Conservation (phyloP, 2,329 filamentous ascomycete genomes). For the Trichophyton schoenleinii region DNA sequence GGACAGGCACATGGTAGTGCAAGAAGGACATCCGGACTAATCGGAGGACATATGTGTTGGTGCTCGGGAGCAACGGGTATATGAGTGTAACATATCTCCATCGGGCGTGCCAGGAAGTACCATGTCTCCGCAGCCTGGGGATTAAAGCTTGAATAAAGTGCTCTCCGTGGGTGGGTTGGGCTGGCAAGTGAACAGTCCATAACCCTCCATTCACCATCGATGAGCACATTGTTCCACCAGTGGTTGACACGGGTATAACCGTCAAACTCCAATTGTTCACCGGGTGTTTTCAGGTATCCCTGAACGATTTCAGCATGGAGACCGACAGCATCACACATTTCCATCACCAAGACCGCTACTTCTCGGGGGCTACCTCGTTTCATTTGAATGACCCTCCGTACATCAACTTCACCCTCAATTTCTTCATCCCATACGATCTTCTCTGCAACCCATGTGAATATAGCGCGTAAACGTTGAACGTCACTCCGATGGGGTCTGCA, state of each 20-base stretch:
- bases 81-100: constrained; percentile 90
- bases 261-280: constrained; percentile 67
- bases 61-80: constrained; percentile 76
- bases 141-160: constrained; percentile 60
- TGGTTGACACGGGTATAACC: constrained; percentile 82
- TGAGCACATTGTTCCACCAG: constrained; percentile 91
- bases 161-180: constrained; percentile 73
- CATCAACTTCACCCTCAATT: constrained; percentile 64
- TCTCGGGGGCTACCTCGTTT: constrained; percentile 80
- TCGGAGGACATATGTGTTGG: constrained; percentile 82
- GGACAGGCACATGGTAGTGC: constrained; percentile 78
- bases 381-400: constrained; percentile 67
- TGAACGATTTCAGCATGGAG: constrained; percentile 76
- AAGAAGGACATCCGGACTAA: constrained; percentile 73
- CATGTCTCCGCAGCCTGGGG: constrained; percentile 65
- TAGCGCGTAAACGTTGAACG: constrained; percentile 80
- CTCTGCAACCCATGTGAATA: constrained; percentile 96
- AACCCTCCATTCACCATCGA: constrained; percentile 92
- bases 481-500: constrained; percentile 91
- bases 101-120: constrained; percentile 86
- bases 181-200: constrained; percentile 89
- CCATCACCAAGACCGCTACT: constrained; percentile 71
- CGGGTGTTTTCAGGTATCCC: constrained; percentile 82
- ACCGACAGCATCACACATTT: constrained; percentile 88
- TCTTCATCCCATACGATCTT: constrained; percentile 93